Evolutionary conservation across 371 early-diverging fungal genomes (phyloP).

Genomic region (Apophysomyces trapeziformis): DNA sequence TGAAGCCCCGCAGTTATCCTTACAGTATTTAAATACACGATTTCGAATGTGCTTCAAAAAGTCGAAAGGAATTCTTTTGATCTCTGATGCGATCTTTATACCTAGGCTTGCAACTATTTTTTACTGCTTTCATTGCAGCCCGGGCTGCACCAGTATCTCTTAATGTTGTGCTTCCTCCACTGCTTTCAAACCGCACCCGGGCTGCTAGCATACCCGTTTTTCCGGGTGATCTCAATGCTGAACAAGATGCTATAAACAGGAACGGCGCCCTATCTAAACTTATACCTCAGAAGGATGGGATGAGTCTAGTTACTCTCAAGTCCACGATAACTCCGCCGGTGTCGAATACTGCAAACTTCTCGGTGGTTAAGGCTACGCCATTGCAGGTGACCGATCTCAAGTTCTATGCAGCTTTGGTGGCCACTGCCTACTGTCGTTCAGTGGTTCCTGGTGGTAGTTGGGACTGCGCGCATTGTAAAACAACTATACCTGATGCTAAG

Average conservation of each 20-base stretch:
- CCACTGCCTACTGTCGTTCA: constrained; percentile 19
- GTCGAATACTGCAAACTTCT: neutral
- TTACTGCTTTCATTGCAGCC: neutral
- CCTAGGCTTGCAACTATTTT: neutral
- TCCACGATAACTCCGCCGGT: neutral
- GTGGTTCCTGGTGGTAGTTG: constrained; percentile 18
- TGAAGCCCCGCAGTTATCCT: neutral
- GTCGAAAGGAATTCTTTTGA: neutral
- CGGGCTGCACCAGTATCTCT: neutral
- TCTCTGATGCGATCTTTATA: neutral
- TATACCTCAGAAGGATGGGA: constrained; percentile 2
- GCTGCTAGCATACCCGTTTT: neutral
- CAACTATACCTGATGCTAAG: constrained; percentile 9
- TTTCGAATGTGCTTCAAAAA: too few relatives aligned
- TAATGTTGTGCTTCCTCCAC: neutral
- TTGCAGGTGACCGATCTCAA: neutral
- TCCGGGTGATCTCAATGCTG: constrained; percentile 1
- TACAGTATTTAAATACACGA: too few relatives aligned
- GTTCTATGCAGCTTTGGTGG: constrained; percentile 21
- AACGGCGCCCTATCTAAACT: neutral
- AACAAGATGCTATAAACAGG: neutral
- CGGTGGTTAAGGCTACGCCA: neutral
- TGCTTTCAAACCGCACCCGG: neutral
- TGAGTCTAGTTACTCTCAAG: neutral
- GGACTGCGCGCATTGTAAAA: constrained; percentile 20